Evolutionary conservation across 768 basidiomycete species (phyloP).

Genomic region (Agrocybe pediades): DNA sequence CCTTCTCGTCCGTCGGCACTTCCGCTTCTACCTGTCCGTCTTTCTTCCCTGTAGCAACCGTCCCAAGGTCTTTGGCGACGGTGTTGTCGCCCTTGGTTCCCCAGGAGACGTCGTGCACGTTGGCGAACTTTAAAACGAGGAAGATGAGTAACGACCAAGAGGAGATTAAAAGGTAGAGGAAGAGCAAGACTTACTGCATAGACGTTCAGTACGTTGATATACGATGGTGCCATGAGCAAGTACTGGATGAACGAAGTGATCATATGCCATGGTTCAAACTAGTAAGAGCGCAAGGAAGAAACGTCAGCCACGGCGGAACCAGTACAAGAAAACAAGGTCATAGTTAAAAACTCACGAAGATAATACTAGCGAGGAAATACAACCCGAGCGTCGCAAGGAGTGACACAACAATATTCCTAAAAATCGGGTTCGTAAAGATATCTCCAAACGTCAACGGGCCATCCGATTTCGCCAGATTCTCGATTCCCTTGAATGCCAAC

Average conservation of each 20-base stretch:
- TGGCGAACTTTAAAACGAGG: slow-evolving; percentile 61
- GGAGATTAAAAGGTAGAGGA: not conserved
- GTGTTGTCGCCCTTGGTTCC: slow-evolving; percentile 96
- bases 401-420: slow-evolving; percentile 86
- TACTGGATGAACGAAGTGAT: slow-evolving; percentile 96
- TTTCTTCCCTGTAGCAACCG: slow-evolving; percentile 73
- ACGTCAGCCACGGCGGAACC: not conserved
- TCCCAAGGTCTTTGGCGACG: slow-evolving; percentile 81
- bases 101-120: slow-evolving; percentile 93
- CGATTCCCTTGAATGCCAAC: slow-evolving; percentile 80
- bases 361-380: slow-evolving; percentile 79
- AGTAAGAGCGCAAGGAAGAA: not conserved
- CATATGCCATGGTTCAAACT: slow-evolving; percentile 99
- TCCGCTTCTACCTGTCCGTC: slow-evolving; percentile 66
- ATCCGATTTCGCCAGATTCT: slow-evolving; percentile 51
- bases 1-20: slow-evolving; percentile 85
- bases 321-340: not conserved
- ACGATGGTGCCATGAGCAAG: slow-evolving; percentile 88
- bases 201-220: slow-evolving; percentile 91
- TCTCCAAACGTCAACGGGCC: slow-evolving; percentile 52
- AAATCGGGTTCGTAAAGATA: slow-evolving; percentile 77
- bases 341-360: slow-evolving; percentile 70
- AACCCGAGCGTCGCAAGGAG: slow-evolving; percentile 86
- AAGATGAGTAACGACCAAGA: not conserved
- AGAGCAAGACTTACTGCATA: slow-evolving; percentile 61